Evolutionary conservation across 257 asterid species (phyloP).

Genomic region (Plantago major): DNA sequence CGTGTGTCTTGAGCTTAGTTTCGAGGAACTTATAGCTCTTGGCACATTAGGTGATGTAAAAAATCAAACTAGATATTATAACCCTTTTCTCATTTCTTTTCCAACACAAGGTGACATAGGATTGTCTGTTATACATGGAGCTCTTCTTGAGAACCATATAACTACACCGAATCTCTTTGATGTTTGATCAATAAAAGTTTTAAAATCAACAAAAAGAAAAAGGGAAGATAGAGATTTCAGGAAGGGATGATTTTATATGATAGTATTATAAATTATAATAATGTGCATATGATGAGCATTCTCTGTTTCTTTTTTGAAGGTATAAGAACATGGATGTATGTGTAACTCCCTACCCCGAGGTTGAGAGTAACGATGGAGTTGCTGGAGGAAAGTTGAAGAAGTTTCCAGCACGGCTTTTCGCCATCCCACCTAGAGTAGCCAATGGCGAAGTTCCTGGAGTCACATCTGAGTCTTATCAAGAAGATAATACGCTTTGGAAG

Average conservation of each 20-base stretch:
- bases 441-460: constrained; percentile 63
- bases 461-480: constrained; percentile 50
- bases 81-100: too few relatives aligned
- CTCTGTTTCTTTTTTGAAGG: constrained; percentile 34
- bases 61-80: too few relatives aligned
- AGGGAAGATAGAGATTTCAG: not conserved
- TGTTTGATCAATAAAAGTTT: too few relatives aligned
- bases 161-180: too few relatives aligned
- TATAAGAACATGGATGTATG: constrained; percentile 78
- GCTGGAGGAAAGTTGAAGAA: constrained; percentile 66
- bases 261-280: not conserved
- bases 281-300: not conserved
- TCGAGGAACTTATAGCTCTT: too few relatives aligned
- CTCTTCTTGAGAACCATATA: too few relatives aligned
- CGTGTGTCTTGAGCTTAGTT: too few relatives aligned
- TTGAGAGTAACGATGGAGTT: constrained; percentile 36
- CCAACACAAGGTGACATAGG: too few relatives aligned
- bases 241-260: not conserved
- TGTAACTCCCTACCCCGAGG: constrained; percentile 66
- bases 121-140: too few relatives aligned
- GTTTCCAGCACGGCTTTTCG: constrained; percentile 77
- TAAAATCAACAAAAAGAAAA: too few relatives aligned
- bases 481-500: constrained; percentile 73
- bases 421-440: constrained; percentile 67
- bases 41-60: too few relatives aligned